These are phyloP conservation scores for Blakeslea trispora DNA, from an alignment of 371 early-diverging fungal species.

Conservation along the genomic window DNA sequence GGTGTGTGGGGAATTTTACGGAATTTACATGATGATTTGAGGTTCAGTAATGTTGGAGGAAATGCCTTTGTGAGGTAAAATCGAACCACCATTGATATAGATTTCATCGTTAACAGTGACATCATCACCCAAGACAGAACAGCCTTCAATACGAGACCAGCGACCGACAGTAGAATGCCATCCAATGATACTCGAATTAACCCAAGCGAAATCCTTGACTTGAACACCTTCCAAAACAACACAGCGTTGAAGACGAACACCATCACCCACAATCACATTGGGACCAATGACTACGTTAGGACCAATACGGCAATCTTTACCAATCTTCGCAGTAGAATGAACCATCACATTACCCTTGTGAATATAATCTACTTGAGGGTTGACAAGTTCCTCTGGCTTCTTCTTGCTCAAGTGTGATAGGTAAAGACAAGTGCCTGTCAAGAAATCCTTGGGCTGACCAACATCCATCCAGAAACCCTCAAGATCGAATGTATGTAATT, in stretches of 20 bases:
- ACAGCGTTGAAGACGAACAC: slow-evolving; percentile 90
- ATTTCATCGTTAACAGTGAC: slow-evolving; percentile 91
- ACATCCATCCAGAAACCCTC: slow-evolving; percentile 99
- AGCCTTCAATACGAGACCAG: slow-evolving; percentile 93
- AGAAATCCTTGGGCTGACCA: slow-evolving; percentile 98
- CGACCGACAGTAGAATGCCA: slow-evolving; percentile 95
- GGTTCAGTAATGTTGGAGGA: slow-evolving; percentile 88
- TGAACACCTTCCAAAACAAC: slow-evolving; percentile 87
- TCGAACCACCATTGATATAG: slow-evolving; percentile 92
- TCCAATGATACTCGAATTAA: slow-evolving; percentile 93
- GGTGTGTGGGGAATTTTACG: too few relatives aligned
- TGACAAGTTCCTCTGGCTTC: slow-evolving; percentile 67
- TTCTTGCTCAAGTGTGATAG: slow-evolving; percentile 79
- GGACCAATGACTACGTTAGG: slow-evolving; percentile 95
- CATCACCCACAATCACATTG: slow-evolving; percentile 91
- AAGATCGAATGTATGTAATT: slow-evolving; percentile 91
- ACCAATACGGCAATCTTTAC: slow-evolving; percentile 93
- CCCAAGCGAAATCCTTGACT: slow-evolving; percentile 90
- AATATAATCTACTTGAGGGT: slow-evolving; percentile 60
- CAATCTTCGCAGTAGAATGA: slow-evolving; percentile 90
- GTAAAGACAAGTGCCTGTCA: slow-evolving; percentile 95
- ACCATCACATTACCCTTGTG: slow-evolving; percentile 87
- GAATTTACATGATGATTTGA: slow-evolving; percentile 90
- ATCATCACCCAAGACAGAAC: slow-evolving; percentile 93
- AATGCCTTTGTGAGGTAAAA: slow-evolving; percentile 93